A percentile compares a stretch with the other conserved stretches of the same genome.
phyloP scores from a whole-genome alignment of 345 rosid species.

The Heritiera fomes region DNA sequence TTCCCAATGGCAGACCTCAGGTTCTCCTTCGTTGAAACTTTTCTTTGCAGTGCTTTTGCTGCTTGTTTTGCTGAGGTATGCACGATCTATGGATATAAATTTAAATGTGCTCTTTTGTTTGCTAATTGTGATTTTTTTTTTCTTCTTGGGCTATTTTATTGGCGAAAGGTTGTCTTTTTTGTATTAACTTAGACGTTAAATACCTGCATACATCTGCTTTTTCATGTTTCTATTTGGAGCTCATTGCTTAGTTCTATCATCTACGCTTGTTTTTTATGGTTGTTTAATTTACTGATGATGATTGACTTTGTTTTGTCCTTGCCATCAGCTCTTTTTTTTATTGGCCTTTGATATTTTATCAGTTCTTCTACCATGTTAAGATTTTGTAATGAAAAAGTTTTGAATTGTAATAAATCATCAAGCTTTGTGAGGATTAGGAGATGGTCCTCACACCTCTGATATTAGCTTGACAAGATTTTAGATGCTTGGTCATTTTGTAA shows the following conservation, averaged over 20 bases:
- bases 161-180: background rate
- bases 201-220: background rate
- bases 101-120: background rate
- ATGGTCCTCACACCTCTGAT: background rate
- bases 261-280: background rate
- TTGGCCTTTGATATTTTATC: background rate
- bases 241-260: background rate
- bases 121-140: background rate
- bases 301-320: background rate
- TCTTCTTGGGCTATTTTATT: background rate
- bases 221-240: slow-evolving; percentile 7
- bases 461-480: background rate
- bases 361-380: background rate
- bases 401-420: background rate
- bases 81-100: slow-evolving; percentile 15
- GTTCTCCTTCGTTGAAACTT: slow-evolving; percentile 80
- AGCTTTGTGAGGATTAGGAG: background rate
- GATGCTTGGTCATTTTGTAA: slow-evolving; percentile 2
- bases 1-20: slow-evolving; percentile 59
- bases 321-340: background rate
- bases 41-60: slow-evolving; percentile 93
- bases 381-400: background rate
- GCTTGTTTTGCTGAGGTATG: slow-evolving; percentile 98
- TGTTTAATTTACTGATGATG: background rate
- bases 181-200: background rate